Evolutionary conservation across 2,329 filamentous ascomycete genomes (phyloP).

Genomic region (Xylariaceae sp.): DNA sequence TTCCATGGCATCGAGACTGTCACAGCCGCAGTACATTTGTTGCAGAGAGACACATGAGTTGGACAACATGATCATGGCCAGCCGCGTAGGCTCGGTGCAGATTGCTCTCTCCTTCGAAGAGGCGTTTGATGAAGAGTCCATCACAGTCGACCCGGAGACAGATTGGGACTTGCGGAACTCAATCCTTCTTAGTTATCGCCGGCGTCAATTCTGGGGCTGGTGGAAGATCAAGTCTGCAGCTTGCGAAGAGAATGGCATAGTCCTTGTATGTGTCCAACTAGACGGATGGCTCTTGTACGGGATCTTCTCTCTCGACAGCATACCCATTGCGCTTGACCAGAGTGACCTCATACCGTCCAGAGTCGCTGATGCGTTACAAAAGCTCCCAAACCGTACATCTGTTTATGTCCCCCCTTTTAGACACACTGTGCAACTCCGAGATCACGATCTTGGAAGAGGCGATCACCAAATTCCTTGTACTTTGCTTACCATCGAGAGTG

Average conservation of each 20-base stretch:
- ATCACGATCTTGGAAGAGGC: slow-evolving; percentile 6
- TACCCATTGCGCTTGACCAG: slow-evolving; percentile 13
- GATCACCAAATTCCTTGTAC: slow-evolving; percentile 13
- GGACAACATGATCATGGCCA: slow-evolving; percentile 17
- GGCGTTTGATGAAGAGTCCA: slow-evolving; percentile 19
- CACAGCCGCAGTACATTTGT: slow-evolving; percentile 22
- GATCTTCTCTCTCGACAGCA: slow-evolving; percentile 17
- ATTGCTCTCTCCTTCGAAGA: slow-evolving; percentile 19
- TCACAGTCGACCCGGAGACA: slow-evolving; percentile 17
- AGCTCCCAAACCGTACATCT: slow-evolving; percentile 13
- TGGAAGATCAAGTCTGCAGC: slow-evolving; percentile 17
- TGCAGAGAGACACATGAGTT: slow-evolving; percentile 17
- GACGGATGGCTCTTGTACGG: slow-evolving; percentile 22
- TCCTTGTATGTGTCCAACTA: slow-evolving; percentile 21
- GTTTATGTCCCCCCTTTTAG: slow-evolving; percentile 14
- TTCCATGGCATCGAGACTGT: slow-evolving; percentile 17
- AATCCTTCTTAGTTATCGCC: slow-evolving; percentile 22
- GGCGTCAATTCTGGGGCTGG: slow-evolving; percentile 23
- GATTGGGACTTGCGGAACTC: slow-evolving; percentile 26
- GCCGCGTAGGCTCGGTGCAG: slow-evolving; percentile 20
- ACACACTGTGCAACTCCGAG: slow-evolving; percentile 20
- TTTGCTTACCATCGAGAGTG: slow-evolving; percentile 18
- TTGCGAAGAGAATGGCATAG: slow-evolving; percentile 19
- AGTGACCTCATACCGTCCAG: slow-evolving; percentile 20
- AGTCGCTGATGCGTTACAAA: slow-evolving; percentile 19